Conservation (phyloP, 495 filamentous ascomycete genomes). For the Hypoxylon fuscum region DNA sequence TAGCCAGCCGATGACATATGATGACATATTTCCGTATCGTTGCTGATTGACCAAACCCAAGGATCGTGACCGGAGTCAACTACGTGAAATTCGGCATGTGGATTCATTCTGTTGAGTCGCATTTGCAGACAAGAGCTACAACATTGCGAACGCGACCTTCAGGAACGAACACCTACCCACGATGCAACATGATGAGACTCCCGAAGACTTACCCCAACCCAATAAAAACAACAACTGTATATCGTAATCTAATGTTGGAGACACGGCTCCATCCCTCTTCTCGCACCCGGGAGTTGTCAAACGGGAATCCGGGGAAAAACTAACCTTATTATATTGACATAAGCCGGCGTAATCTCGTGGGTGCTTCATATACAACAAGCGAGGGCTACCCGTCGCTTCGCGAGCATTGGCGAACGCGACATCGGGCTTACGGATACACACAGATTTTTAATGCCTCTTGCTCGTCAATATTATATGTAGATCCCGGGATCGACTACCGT, state of each 20-base stretch:
- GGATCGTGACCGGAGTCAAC: neutral
- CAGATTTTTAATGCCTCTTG: neutral
- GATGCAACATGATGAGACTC: slow-evolving; percentile 12
- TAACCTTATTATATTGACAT: slow-evolving; percentile 23
- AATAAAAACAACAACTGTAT: slow-evolving; percentile 7
- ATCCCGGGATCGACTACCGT: neutral
- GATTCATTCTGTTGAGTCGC: slow-evolving; percentile 6
- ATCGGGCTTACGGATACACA: slow-evolving; percentile 25
- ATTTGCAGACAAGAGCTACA: slow-evolving; percentile 1
- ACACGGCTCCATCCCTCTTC: neutral
- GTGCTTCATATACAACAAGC: slow-evolving; percentile 22
- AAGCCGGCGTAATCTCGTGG: slow-evolving; percentile 6
- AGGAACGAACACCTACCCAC: slow-evolving; percentile 5
- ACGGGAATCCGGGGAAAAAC: slow-evolving; percentile 20
- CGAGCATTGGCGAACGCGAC: slow-evolving; percentile 14
- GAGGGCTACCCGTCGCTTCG: slow-evolving; percentile 2
- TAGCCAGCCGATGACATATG: neutral
- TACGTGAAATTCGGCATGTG: slow-evolving; percentile 6
- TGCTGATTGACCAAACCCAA: neutral
- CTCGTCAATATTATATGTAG: neutral
- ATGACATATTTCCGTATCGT: neutral
- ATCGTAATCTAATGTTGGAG: slow-evolving; percentile 34
- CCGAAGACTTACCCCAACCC: slow-evolving; percentile 18
- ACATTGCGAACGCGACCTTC: slow-evolving; percentile 6
- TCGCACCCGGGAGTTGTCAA: slow-evolving; percentile 28